Evolutionary conservation across 2,329 filamentous ascomycete genomes (phyloP).

Genomic region (Microdochium trichocladiopsis): DNA sequence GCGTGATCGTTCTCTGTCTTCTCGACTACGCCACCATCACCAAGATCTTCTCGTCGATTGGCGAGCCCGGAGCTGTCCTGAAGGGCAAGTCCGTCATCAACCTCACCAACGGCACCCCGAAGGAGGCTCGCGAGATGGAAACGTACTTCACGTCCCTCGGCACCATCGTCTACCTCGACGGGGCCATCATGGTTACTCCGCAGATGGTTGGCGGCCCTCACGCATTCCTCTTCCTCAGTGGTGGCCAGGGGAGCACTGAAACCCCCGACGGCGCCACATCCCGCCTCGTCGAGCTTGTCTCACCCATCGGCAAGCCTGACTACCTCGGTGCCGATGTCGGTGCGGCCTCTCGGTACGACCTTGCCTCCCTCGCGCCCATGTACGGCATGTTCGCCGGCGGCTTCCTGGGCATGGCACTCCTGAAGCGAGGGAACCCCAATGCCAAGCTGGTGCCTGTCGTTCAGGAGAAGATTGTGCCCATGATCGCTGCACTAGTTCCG

Average conservation of each 20-base stretch:
- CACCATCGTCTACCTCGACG: conserved; percentile 15
- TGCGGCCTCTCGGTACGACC: conserved; percentile 14
- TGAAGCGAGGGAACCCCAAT: conserved; percentile 9
- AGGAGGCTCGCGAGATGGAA: conserved; percentile 11
- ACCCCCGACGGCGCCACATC: conserved; percentile 4
- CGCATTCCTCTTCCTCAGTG: conserved; percentile 12
- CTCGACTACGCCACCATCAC: conserved; percentile 15
- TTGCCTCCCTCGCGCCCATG: conserved; percentile 17
- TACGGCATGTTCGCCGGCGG: conserved; percentile 18
- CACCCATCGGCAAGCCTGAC: conserved; percentile 9
- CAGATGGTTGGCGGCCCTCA: conserved; percentile 15
- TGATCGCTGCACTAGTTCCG: conserved; percentile 15
- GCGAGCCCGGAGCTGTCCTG: conserved; percentile 3
- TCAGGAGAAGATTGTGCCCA: conserved; percentile 6
- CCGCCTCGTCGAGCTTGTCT: conserved; percentile 3
- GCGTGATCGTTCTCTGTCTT: conserved; percentile 14
- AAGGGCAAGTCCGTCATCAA: conserved; percentile 17
- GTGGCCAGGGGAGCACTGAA: conserved; percentile 4
- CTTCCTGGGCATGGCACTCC: conserved; percentile 13
- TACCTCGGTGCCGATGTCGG: conserved; percentile 11
- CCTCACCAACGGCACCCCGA: conserved; percentile 18
- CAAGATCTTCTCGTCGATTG: not conserved
- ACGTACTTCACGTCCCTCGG: conserved; percentile 6
- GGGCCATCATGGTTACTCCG: conserved; percentile 20
- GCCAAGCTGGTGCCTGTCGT: conserved; percentile 7